Percentiles rank a stretch among this genome's conserved stretches.
Evolutionary conservation across 495 filamentous ascomycete species (phyloP).

Genomic region (Tuber borchii): DNA sequence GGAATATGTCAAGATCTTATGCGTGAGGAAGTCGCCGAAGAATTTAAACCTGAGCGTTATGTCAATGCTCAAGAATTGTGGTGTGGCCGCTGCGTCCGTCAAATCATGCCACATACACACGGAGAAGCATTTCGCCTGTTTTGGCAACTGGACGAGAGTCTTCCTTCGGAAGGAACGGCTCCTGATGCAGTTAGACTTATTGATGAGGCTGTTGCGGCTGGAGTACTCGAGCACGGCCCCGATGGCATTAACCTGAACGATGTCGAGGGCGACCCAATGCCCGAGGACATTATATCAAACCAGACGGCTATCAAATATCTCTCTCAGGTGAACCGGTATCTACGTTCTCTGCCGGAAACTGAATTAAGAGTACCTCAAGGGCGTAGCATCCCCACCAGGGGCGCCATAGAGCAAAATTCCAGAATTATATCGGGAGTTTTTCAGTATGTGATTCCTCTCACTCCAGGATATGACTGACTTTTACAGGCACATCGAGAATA

Average conservation of each 20-base stretch:
- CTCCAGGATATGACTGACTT: not conserved
- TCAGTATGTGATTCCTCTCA: constrained; percentile 19
- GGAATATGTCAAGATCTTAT: constrained; percentile 31
- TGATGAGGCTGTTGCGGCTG: constrained; percentile 30
- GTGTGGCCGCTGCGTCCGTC: constrained; percentile 27
- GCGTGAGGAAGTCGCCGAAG: constrained; percentile 22
- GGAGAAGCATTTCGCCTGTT: constrained; percentile 22
- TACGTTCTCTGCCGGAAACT: constrained; percentile 30
- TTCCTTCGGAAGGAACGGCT: constrained; percentile 6
- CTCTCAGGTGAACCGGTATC: constrained; percentile 31
- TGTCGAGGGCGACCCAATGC: constrained; percentile 20
- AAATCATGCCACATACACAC: constrained; percentile 5
- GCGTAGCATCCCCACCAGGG: constrained; percentile 24
- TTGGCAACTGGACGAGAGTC: constrained; percentile 25
- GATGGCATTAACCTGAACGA: constrained; percentile 25
- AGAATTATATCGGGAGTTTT: constrained; percentile 33
- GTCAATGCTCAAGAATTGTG: constrained; percentile 21
- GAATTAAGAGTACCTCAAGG: constrained; percentile 30
- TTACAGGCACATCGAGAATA: constrained; percentile 3
- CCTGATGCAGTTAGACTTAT: constrained; percentile 26
- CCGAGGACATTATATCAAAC: constrained; percentile 26
- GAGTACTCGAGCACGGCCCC: constrained; percentile 23
- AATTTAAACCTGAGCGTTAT: constrained; percentile 23
- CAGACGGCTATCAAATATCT: constrained; percentile 29
- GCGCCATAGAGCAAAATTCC: constrained; percentile 29